phyloP scores from a whole-genome alignment of 2,329 filamentous ascomycete genomes.

The Gnomoniopsis sp. region DNA sequence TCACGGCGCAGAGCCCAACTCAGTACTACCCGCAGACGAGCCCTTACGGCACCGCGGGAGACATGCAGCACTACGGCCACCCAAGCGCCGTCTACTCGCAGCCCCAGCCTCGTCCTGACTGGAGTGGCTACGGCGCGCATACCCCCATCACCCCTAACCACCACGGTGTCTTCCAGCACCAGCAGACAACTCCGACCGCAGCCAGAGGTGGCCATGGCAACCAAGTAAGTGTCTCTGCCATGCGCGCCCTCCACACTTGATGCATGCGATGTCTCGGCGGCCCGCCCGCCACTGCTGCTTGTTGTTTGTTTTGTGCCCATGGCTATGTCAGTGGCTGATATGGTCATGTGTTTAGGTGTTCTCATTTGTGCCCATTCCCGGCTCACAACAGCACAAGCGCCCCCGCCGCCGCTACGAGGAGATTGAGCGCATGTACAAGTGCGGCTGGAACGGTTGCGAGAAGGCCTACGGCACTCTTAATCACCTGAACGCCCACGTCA shows the following conservation, averaged over 20 bases:
- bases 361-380: conserved; percentile 95
- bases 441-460: conserved; percentile 96
- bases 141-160: conserved; percentile 49
- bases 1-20: conserved; percentile 87
- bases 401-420: conserved; percentile 93
- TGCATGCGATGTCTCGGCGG: not conserved
- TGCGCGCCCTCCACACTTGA: not conserved
- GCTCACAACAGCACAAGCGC: conserved; percentile 94
- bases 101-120: conserved; percentile 66
- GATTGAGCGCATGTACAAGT: conserved; percentile 99
- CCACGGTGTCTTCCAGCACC: conserved; percentile 46
- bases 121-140: conserved; percentile 61
- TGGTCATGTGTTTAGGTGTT: conserved; percentile 67
- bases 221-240: conserved; percentile 51
- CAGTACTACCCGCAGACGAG: conserved; percentile 31
- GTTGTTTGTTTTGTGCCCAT: not conserved
- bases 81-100: conserved; percentile 59
- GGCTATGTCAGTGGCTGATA: conserved; percentile 17
- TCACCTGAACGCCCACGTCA: conserved; percentile 96
- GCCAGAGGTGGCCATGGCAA: conserved; percentile 50
- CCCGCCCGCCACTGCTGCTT: not conserved
- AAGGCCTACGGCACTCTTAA: conserved; percentile 98
- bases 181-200: conserved; percentile 51
- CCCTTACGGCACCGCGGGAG: conserved; percentile 78
- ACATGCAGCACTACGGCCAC: conserved; percentile 79